Evolutionary conservation across 140 eudicot species (phyloP), one percentile per base, ranked within the genome.

Genomic region (Flaveria floridana): DNA sequence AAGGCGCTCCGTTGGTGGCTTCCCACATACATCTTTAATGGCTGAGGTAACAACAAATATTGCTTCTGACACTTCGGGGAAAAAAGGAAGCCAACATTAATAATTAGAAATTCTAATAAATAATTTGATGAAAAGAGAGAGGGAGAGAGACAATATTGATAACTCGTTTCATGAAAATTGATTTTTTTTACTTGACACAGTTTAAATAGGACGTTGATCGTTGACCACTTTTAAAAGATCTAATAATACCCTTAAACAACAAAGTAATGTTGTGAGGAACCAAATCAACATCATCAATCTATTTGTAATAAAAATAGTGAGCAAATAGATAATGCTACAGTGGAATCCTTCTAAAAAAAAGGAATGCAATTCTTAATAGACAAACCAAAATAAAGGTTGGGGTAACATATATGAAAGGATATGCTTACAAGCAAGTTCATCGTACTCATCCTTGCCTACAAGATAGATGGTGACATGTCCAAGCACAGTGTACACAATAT

Each of bases 381-480:
- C 28, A 25, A 41, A 14, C 39, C n/a, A 57, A 16, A 76, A 30
- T 57, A 63, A 70, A 46, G 28, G n/a, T 18, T 19, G 37, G 64
- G 48, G 63, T n/a, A 59, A 57, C 30, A 47, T 26, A 71, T 25
- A 26, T 41, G 41, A 39, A 30, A 34, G 41, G 26, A 55, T 52
- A 26, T 62, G 81, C 97, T 90, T 86, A 94, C 99, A 87, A 63
- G 96, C 89, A 66, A 94, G 97, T 87, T 94, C 99, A 78, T 94
- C 99, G 51, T 94, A 94, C 79, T 90, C 97, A 82, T 94, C 99
- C 86, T 94, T 94, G 86, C 99, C 99, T 11, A 94, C 97, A 78
- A 94, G 86, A 79, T 68, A 94, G 41, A 94, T 81, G 88, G 92
- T 87, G 66, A 94, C 93, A 42, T 91, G 95, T 52, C 99, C 99